These are phyloP conservation scores for Helotiales sp. DNA, from an alignment of 2,329 filamentous ascomycete species.

Conservation along the genomic window DNA sequence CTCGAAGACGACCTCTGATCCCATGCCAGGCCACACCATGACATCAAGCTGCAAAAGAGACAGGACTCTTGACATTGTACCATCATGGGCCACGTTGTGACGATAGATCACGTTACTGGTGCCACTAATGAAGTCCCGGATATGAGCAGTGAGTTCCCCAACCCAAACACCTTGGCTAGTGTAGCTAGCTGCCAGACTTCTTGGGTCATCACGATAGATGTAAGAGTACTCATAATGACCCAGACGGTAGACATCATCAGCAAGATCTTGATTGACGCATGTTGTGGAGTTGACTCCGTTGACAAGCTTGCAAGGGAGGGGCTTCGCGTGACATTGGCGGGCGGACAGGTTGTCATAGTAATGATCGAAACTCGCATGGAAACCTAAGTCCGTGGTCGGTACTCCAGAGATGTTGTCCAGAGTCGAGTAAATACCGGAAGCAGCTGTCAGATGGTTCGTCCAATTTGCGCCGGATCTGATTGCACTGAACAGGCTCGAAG, in stretches of 20 bases:
- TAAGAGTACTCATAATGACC: conserved; percentile 83
- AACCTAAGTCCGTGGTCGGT: conserved; percentile 57
- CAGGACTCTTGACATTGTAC: conserved; percentile 69
- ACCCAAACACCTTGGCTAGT: conserved; percentile 74
- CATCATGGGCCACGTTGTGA: conserved; percentile 84
- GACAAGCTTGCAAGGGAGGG: conserved; percentile 69
- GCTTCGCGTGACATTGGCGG: conserved; percentile 75
- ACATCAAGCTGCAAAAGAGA: conserved; percentile 72
- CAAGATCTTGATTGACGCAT: conserved; percentile 67
- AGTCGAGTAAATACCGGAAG: conserved; percentile 57
- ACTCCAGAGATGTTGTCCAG: conserved; percentile 76
- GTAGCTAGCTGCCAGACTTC: conserved; percentile 65
- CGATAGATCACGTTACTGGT: conserved; percentile 58
- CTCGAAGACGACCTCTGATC: conserved; percentile 78
- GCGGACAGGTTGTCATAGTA: conserved; percentile 86
- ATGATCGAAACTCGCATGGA: conserved; percentile 77
- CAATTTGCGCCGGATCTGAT: conserved; percentile 59
- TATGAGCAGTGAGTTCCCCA: conserved; percentile 70
- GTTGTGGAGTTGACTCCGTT: conserved; percentile 51
- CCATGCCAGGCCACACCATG: conserved; percentile 89
- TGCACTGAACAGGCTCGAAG: conserved; percentile 49
- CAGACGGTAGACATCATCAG: conserved; percentile 74
- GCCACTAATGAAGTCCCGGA: conserved; percentile 58
- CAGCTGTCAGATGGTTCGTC: conserved; percentile 65
- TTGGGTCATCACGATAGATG: conserved; percentile 70